These are phyloP conservation scores for Tritrichomonas foetus DNA, from an alignment of 208 protist genomes.

Conservation along the genomic window DNA sequence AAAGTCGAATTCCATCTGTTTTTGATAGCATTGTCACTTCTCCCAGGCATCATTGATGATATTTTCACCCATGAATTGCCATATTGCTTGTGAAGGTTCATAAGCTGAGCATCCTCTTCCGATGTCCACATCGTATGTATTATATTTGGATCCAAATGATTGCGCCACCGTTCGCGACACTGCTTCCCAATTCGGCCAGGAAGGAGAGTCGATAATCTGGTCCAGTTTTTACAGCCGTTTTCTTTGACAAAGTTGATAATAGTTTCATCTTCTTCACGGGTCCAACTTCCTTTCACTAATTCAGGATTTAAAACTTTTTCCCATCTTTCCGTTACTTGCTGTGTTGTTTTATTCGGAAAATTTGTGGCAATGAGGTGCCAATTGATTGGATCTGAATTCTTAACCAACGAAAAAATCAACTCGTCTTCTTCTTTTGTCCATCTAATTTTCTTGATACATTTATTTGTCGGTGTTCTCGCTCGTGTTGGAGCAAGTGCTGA, in stretches of 20 bases:
- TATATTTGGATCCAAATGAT: conserved; percentile 41
- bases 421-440: too few relatives aligned
- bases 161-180: not conserved
- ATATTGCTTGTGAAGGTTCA: not conserved
- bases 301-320: not conserved
- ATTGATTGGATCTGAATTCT: not conserved
- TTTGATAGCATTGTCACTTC: conserved; percentile 59
- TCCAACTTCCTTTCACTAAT: conserved; percentile 29
- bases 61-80: not conserved
- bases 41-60: not conserved
- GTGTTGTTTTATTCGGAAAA: conserved; percentile 9
- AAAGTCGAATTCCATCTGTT: conserved; percentile 62
- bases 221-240: conserved; percentile 52
- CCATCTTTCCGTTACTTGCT: not conserved
- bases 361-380: conserved; percentile 17
- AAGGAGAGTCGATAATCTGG: not conserved
- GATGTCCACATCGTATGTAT: conserved; percentile 50
- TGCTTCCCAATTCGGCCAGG: conserved; percentile 21
- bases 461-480: too few relatives aligned
- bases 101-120: conserved; percentile 49
- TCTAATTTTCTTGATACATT: too few relatives aligned
- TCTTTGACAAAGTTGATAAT: conserved; percentile 41
- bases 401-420: too few relatives aligned
- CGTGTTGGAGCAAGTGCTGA: too few relatives aligned
- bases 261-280: not conserved